Base-by-base conservation (phyloP, 2,329 filamentous ascomycete species). In the Taxawa tesnikishii region DNA sequence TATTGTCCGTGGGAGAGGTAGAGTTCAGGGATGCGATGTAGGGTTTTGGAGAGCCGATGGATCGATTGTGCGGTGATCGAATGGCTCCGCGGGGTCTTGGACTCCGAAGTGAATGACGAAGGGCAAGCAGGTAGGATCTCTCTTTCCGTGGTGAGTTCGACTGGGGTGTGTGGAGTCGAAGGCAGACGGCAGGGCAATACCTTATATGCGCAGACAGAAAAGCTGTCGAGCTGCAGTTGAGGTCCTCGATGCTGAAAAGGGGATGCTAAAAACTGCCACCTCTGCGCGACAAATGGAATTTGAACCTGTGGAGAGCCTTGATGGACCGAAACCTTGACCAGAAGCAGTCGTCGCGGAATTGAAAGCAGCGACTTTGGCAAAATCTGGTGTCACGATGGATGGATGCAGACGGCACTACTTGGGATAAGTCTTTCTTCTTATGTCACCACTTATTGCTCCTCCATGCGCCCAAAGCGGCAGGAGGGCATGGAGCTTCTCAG, bases 321-420 rank as follows among this genome's bases (percentile, higher is more conserved):
- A 43, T 41, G 46, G 42, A 46, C 45, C 49, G 44, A 43, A 43
- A 39, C 34, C 32, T 41, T 31, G 41, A 47, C 48, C 42, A 43
- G 48, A 47, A 40, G 31, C 34, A 36, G 37, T 26, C 10, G 38
- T 25, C 26, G 31, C 38, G 31, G 41, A 50, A 16, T 24, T 49
- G 43, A 38, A 51, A 47, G 44, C 36, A 49, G 50, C 43, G 41
- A 45, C 39, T 43, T 48, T 47, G 45, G 43, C 46, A 32, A 45
- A 43, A 45, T 46, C 43, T 48, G 46, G 49, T 54, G 48, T 44
- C 43, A 50, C 49, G 42, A 47, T 47, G 42, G 43, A 45, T 40
- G 35, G 40, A 30, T 41, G 44, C 46, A 44, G 40, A 32, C 34
- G 43, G 30, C 34, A 27, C 31, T 25, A 19, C 31, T 18, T 28